Evolutionary conservation across 208 protist species (phyloP).

Genomic region (Angomonas desouzai): DNA sequence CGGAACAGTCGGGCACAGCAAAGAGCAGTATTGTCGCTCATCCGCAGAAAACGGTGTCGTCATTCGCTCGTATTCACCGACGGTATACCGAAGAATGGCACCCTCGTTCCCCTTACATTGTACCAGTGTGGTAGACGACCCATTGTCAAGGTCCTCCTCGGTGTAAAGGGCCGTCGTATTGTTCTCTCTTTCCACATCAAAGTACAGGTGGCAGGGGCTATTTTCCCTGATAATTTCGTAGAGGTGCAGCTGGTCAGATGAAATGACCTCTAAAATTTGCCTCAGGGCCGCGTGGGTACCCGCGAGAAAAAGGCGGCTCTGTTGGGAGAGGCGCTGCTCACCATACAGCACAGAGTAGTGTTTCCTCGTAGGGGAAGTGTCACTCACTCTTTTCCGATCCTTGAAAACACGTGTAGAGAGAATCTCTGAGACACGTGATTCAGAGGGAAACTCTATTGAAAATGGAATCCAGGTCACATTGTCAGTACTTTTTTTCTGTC

Average conservation of each 20-base stretch:
- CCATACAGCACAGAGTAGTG: slow-evolving; percentile 69
- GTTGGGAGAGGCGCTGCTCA: slow-evolving; percentile 40
- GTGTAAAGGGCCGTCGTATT: slow-evolving; percentile 28
- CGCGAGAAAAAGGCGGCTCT: slow-evolving; percentile 77
- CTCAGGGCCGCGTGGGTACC: slow-evolving; percentile 29
- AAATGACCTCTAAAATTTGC: slow-evolving; percentile 30
- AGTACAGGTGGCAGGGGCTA: slow-evolving; percentile 67
- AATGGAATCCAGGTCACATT: slow-evolving; percentile 57
- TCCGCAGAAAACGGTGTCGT: neutral
- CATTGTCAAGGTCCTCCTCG: slow-evolving; percentile 21
- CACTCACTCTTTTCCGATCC: neutral
- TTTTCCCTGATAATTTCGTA: slow-evolving; percentile 84
- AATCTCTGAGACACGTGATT: slow-evolving; percentile 33
- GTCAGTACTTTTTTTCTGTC: slow-evolving; percentile 18
- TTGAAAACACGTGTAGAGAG: slow-evolving; percentile 30
- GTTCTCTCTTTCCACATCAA: slow-evolving; percentile 78
- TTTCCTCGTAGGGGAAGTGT: slow-evolving; percentile 25
- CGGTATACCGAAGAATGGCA: neutral
- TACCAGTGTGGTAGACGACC: neutral
- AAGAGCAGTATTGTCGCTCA: neutral
- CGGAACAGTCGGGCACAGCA: neutral
- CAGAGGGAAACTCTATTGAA: slow-evolving; percentile 76
- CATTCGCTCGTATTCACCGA: neutral
- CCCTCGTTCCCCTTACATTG: neutral
- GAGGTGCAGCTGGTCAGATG: slow-evolving; percentile 57